A percentile compares a stretch with the other conserved stretches of the same genome.
These are phyloP conservation scores for Vaccinium vitisidaea DNA, from an alignment of 148 eudicot genomes.

Conservation along the genomic window DNA sequence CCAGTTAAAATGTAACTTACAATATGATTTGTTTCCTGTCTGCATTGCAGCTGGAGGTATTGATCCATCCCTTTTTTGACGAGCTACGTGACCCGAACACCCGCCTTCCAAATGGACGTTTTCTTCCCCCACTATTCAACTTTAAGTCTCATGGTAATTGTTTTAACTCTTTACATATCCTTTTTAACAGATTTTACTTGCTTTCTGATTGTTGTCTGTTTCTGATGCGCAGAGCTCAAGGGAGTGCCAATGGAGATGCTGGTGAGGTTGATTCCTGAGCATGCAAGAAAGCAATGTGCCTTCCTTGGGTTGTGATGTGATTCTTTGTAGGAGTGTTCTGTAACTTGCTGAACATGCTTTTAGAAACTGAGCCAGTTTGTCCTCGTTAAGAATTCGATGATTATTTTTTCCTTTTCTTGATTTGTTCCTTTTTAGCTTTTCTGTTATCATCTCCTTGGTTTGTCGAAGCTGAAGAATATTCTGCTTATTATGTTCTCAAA, in stretches of 20 bases:
- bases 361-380: conserved; percentile 17
- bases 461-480: conserved; percentile 6
- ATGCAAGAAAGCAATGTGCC: conserved; percentile 73
- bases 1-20: neutral
- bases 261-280: conserved; percentile 66
- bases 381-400: neutral
- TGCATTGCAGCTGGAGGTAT: conserved; percentile 57
- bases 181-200: neutral
- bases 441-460: conserved; percentile 3
- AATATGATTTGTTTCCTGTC: neutral
- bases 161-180: neutral
- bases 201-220: neutral
- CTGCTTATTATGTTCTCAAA: neutral
- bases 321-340: neutral
- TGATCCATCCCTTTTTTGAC: conserved; percentile 72
- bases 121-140: conserved; percentile 78
- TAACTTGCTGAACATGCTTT: conserved; percentile 13
- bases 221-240: conserved; percentile 57
- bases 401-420: conserved; percentile 17
- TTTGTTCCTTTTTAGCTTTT: neutral
- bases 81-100: conserved; percentile 78
- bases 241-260: conserved; percentile 55
- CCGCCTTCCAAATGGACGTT: conserved; percentile 75
- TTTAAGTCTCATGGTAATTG: conserved; percentile 72
- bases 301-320: conserved; percentile 40